phyloP scores from a whole-genome alignment of 139 green algal genomes.

The Coelastrella sp. region DNA sequence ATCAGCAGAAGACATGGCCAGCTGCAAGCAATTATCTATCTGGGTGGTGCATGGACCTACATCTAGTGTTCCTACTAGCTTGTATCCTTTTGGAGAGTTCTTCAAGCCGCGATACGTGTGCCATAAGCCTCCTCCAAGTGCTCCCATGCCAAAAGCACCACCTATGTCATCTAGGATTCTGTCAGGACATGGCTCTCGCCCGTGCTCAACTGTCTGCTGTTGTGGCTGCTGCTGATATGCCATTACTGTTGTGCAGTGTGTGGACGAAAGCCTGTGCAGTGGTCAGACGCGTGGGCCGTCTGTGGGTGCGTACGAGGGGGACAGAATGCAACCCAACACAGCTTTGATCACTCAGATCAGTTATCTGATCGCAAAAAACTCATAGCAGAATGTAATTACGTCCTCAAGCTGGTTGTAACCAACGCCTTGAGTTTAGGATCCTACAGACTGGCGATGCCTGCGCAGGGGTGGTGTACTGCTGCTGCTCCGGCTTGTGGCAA shows the following conservation, averaged over 20 bases:
- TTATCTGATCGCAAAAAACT: too few relatives aligned
- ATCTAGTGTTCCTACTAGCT: constrained; percentile 87
- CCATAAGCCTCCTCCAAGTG: constrained; percentile 94
- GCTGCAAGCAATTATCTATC: background rate
- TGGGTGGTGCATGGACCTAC: constrained; percentile 61
- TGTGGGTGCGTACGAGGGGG: background rate
- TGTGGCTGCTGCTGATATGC: constrained; percentile 27
- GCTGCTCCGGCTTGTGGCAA: too few relatives aligned
- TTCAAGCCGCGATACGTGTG: constrained; percentile 94
- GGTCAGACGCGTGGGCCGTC: background rate
- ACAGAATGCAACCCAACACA: background rate
- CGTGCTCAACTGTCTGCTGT: constrained; percentile 78
- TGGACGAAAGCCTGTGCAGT: background rate
- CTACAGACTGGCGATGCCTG: background rate
- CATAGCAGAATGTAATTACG: too few relatives aligned
- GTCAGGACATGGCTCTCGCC: constrained; percentile 93
- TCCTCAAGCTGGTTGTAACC: background rate
- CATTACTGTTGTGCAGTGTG: background rate
- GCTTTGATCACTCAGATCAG: too few relatives aligned
- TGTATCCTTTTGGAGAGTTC: constrained; percentile 88
- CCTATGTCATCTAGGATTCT: constrained; percentile 98
- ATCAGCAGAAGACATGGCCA: background rate
- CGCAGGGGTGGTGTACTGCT: too few relatives aligned
- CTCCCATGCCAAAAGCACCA: constrained; percentile 99
- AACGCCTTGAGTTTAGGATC: background rate